A percentile compares a stretch with the other conserved stretches of the same genome.
Evolutionary conservation across 2,329 filamentous ascomycete genomes (phyloP).

Genomic region (Grosmannia clavigera): DNA sequence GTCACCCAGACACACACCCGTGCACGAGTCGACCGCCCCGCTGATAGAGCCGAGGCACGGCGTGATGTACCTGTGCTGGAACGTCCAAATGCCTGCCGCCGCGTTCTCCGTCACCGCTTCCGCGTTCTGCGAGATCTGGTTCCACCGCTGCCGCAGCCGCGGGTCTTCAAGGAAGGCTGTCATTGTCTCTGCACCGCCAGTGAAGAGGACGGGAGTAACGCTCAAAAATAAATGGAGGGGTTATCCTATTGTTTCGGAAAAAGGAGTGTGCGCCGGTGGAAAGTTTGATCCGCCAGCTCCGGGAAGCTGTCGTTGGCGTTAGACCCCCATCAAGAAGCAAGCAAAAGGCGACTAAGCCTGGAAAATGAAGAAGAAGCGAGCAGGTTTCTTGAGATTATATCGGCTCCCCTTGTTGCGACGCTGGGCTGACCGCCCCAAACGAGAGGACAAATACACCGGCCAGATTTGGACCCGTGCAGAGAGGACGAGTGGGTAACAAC

Average conservation of each 20-base stretch:
- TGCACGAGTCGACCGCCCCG: slow-evolving; percentile 59
- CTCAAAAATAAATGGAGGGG: not conserved
- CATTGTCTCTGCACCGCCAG: slow-evolving; percentile 24
- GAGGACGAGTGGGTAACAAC: too few relatives aligned
- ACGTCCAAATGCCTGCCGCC: slow-evolving; percentile 81
- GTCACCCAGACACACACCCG: slow-evolving; percentile 56
- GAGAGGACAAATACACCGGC: too few relatives aligned
- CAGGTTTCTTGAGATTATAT: not conserved
- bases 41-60: slow-evolving; percentile 64
- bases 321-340: not conserved
- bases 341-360: not conserved
- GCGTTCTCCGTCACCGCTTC: slow-evolving; percentile 82
- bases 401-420: not conserved
- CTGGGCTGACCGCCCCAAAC: not conserved
- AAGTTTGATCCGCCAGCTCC: not conserved
- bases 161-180: slow-evolving; percentile 59
- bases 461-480: too few relatives aligned
- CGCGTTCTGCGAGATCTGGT: slow-evolving; percentile 73
- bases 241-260: not conserved
- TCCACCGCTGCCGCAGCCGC: slow-evolving; percentile 83
- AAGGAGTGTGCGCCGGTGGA: not conserved
- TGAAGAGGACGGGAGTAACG: not conserved
- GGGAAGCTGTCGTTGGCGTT: not conserved
- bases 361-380: not conserved
- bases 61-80: slow-evolving; percentile 72